A percentile compares a stretch with the other conserved stretches of the same genome.
phyloP scores from a whole-genome alignment of 129 eudicot genomes.

The Calendula officinalis region DNA sequence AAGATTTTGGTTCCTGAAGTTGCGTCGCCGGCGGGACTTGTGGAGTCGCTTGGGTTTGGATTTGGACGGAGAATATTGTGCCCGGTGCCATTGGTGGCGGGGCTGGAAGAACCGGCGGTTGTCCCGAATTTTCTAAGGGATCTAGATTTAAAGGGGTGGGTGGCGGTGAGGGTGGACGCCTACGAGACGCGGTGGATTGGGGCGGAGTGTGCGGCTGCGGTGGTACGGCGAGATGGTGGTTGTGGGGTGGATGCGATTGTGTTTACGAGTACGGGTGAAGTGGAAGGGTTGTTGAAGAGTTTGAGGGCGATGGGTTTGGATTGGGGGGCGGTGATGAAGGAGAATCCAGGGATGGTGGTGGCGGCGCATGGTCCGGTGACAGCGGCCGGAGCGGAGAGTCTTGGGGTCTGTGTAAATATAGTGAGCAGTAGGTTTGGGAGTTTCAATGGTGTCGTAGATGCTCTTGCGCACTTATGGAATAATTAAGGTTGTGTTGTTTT shows the following conservation, averaged over 20 bases:
- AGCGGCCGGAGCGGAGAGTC: conserved; percentile 77
- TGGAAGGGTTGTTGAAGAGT: conserved; percentile 86
- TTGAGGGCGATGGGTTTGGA: conserved; percentile 62
- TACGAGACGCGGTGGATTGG: conserved; percentile 90
- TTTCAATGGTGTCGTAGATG: conserved; percentile 80
- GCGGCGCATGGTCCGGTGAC: conserved; percentile 97
- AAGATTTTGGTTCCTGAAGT: conserved; percentile 47
- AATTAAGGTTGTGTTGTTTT: not conserved
- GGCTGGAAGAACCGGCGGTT: conserved; percentile 74
- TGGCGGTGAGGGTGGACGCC: conserved; percentile 52
- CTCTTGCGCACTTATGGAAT: conserved; percentile 53
- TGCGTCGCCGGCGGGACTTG: conserved; percentile 60
- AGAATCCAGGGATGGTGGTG: conserved; percentile 63
- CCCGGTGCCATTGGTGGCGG: conserved; percentile 77
- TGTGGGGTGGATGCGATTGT: conserved; percentile 64
- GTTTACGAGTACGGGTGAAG: conserved; percentile 80
- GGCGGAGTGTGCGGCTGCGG: conserved; percentile 39
- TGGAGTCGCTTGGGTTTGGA: conserved; percentile 60
- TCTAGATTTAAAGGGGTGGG: conserved; percentile 55
- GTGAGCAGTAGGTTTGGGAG: conserved; percentile 69
- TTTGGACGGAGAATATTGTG: conserved; percentile 55
- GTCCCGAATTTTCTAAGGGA: conserved; percentile 58
- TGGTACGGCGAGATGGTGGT: conserved; percentile 35
- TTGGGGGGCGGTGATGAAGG: conserved; percentile 56
- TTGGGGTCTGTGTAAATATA: conserved; percentile 72